Conservation (phyloP, 2,329 filamentous ascomycete genomes). For the Aulographum hederae region DNA sequence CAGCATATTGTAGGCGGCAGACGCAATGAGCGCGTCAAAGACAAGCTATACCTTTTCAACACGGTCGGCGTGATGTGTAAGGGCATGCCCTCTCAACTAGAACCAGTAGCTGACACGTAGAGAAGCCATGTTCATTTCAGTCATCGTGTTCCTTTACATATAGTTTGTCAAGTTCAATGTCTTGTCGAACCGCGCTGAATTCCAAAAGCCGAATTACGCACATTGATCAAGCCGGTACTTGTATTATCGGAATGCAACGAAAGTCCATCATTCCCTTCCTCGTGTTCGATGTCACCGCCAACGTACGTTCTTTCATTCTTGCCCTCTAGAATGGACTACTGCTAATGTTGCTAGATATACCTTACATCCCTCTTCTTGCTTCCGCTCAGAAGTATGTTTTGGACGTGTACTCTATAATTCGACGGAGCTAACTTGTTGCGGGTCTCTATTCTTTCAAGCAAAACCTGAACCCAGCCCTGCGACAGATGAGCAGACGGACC, state of each 20-base stretch:
- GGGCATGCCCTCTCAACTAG: slow-evolving; percentile 2
- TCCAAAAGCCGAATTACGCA: slow-evolving; percentile 33
- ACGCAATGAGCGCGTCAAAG: slow-evolving; percentile 32
- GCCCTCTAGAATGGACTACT: not conserved
- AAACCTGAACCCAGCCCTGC: slow-evolving; percentile 26
- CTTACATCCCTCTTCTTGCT: slow-evolving; percentile 44
- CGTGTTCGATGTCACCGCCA: slow-evolving; percentile 40
- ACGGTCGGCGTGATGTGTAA: slow-evolving; percentile 36
- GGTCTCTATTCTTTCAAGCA: slow-evolving; percentile 37
- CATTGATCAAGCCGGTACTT: slow-evolving; percentile 32
- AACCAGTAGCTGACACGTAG: slow-evolving; percentile 4
- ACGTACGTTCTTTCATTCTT: slow-evolving; percentile 26
- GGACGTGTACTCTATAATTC: not conserved
- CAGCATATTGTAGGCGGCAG: slow-evolving; percentile 40
- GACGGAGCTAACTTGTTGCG: slow-evolving; percentile 9
- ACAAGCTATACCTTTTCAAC: slow-evolving; percentile 43
- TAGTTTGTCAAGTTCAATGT: slow-evolving; percentile 25
- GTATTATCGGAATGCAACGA: slow-evolving; percentile 43
- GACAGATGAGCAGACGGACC: slow-evolving; percentile 36
- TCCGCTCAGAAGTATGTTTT: slow-evolving; percentile 33
- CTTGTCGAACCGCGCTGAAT: not conserved
- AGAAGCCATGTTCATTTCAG: slow-evolving; percentile 16
- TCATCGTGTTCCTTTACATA: slow-evolving; percentile 40
- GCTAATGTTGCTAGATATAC: slow-evolving; percentile 25
- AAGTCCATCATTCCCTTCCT: slow-evolving; percentile 43